These are phyloP conservation scores for Aspergillus costaricaensis DNA, from an alignment of 2,329 filamentous ascomycete genomes.

Conservation along the genomic window DNA sequence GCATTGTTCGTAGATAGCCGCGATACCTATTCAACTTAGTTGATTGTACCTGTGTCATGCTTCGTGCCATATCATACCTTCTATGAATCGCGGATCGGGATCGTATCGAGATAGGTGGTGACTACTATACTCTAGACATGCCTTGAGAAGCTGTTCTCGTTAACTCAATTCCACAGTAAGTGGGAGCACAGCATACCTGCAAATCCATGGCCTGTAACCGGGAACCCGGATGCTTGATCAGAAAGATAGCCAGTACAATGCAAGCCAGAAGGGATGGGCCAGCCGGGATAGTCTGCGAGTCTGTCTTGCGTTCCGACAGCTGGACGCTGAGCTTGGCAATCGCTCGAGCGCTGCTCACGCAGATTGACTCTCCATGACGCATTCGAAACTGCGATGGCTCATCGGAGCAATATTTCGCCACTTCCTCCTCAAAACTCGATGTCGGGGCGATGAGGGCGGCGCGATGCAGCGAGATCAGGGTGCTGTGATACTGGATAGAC, in stretches of 20 bases:
- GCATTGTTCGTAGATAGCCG: conserved; percentile 16
- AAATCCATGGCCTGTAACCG: conserved; percentile 14
- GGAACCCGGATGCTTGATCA: conserved; percentile 16
- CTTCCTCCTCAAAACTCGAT: conserved; percentile 13
- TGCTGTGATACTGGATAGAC: conserved; percentile 18
- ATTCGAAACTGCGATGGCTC: conserved; percentile 15
- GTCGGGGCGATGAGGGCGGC: conserved; percentile 18
- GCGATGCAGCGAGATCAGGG: conserved; percentile 18
- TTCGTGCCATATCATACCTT: neutral
- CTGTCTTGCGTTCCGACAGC: conserved; percentile 5
- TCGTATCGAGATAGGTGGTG: conserved; percentile 8
- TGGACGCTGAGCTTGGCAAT: conserved; percentile 20
- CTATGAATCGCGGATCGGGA: conserved; percentile 7
- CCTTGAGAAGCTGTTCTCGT: conserved; percentile 13
- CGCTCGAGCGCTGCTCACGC: conserved; percentile 16
- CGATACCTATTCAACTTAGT: neutral
- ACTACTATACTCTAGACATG: conserved; percentile 12
- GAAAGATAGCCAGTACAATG: conserved; percentile 15
- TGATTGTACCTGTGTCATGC: neutral
- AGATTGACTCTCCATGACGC: conserved; percentile 14
- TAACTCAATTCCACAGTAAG: neutral
- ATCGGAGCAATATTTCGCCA: conserved; percentile 9
- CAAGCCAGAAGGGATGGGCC: conserved; percentile 10
- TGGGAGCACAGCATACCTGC: neutral
- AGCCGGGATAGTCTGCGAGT: conserved; percentile 12